Conservation (phyloP, 169 alveolate genomes). For the Cryptosporidium canis region DNA sequence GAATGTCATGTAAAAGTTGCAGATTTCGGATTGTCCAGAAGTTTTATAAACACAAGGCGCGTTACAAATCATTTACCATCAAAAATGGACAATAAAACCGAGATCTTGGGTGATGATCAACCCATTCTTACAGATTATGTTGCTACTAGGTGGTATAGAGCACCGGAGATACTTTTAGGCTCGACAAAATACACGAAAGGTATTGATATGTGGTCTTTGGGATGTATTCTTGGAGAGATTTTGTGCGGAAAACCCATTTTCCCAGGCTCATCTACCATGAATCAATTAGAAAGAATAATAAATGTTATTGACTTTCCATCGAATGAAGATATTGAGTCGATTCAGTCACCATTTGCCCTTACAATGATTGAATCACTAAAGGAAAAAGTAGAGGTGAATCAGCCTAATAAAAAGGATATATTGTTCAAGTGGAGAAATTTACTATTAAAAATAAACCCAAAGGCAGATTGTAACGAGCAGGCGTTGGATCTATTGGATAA, state of each 20-base stretch:
- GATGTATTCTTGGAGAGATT: constrained; percentile 98
- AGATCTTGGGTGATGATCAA: constrained; percentile 77
- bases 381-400: constrained; percentile 63
- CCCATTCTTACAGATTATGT: constrained; percentile 96
- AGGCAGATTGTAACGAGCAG: constrained; percentile 78
- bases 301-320: constrained; percentile 94
- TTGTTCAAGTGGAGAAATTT: constrained; percentile 75
- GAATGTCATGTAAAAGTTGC: constrained; percentile 97
- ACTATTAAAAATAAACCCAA: constrained; percentile 40
- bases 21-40: constrained; percentile 97
- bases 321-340: constrained; percentile 90
- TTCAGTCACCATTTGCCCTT: constrained; percentile 87
- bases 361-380: constrained; percentile 86
- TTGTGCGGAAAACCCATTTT: constrained; percentile 95
- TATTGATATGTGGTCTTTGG: constrained; percentile 99
- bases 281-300: constrained; percentile 92
- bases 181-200: constrained; percentile 97
- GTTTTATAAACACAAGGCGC: constrained; percentile 79
- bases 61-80: constrained; percentile 38
- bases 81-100: constrained; percentile 74
- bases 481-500: constrained; percentile 92
- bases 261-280: constrained; percentile 98
- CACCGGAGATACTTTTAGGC: constrained; percentile 97
- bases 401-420: constrained; percentile 67
- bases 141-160: constrained; percentile 99